Base-by-base conservation (phyloP, 352 stramenopile genomes). In the Phytophthora foliorum region DNA sequence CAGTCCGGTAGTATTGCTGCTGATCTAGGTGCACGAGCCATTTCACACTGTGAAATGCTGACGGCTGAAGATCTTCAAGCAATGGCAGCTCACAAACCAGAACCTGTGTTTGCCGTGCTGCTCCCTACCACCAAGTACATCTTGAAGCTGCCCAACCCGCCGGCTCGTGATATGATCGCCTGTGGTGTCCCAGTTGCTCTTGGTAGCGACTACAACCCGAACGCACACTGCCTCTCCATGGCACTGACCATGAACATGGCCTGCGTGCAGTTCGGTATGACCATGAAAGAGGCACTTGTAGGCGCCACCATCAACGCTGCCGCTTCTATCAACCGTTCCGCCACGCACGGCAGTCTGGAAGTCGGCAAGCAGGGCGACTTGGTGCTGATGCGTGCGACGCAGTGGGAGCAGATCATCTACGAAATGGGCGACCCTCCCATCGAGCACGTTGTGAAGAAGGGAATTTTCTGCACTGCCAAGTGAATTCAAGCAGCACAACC, bases 401-500 rank as follows among this genome's bases (percentile, higher is more conserved):
- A 96, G 62, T 94, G 88, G 86, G 85, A 94, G 72, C 85, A 94
- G 31, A 75, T 94, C 53, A 89, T 96, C 68, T 96, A 94, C 80
- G 86, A 93, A 67, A 94, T 96, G 80, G 83, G 68, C 19, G 85
- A 96, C 65, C 82, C 81, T 56, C 86, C 84, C 0, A 94, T 96
- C 53, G 75, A 88, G 59, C 72, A 89, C 51, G 87, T 96, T 21
- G 76, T 94, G 60, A 94, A 94, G 77, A 84, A 88, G 34, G 88
- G 88, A 61, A 50, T 73, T 32, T 50, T 86, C 17, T 69, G 69
- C 60, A 55, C 53, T 38, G 42, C 39, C 7, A 62, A 78, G 19
- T 70, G 59, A 52, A 13, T 58, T 11, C 24, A 52, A 62, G 27
- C 21, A 14, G 29, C 41, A 54, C 10, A 34, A 24, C 54, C 60